Base-by-base conservation (phyloP, 169 alveolate species). In the Cryptosporidium ubiquitum region DNA sequence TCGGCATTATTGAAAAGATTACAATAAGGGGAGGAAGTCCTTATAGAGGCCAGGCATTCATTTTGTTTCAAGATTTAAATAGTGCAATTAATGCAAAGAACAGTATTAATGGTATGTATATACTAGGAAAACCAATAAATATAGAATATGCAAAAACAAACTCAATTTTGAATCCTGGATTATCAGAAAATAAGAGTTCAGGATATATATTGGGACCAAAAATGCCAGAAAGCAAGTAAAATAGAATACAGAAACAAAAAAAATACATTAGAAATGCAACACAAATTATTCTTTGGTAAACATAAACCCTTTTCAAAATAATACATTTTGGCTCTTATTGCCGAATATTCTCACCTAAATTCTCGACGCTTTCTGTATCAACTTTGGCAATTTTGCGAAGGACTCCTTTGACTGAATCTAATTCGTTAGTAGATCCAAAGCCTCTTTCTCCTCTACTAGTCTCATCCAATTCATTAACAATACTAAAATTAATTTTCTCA, bases 381-480 rank as follows among this genome's bases (percentile, higher is more conserved):
- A 79, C 33, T n/a, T 37, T 79, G 23, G 75, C 52, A 9, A 79
- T 64, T 35, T 79, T 55, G 3, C n/a, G 66, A 23, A 35, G 66
- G 12, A 55, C 5, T 55, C 66, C 66, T 37, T 64, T 64, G 4
- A 14, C 51, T n/a, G 70, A 10, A 26, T 84, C 49, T 68, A 85
- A 85, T 16, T 66, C 42, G 52, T 92, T 71, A 5, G 98, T 96
- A 3, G 98, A 95, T 20, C 98, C 98, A 70, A 95, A 95, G 14
- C 98, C 98, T 44, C 95, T 92, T 40, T 92, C 95, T 7, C 98
- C 98, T n/a, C 98, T 91, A 26, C 94, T 84, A 6, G 98, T 96
- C 69, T 91, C 92, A 92, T 95, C 96, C 29, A 96, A 89, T 58
- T 91, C 94, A 12, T 93, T 93, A 3, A 93, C 98, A 29, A 96